These are phyloP conservation scores for Cylindrotheca fusiformis DNA, from an alignment of 108 stramenopile species.

Conservation along the genomic window DNA sequence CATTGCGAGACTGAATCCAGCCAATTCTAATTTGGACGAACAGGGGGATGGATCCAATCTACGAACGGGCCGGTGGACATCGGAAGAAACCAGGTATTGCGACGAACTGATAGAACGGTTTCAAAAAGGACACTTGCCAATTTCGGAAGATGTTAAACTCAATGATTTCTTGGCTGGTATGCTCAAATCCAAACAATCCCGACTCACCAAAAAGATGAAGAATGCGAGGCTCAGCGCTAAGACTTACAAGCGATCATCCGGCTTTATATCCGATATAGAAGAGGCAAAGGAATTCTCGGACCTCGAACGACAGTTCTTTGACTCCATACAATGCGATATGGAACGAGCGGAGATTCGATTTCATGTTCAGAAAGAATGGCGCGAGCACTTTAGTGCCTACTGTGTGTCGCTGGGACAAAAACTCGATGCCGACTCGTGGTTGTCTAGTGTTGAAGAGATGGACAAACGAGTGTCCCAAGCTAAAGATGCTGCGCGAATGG, in stretches of 20 bases:
- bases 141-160: slow-evolving; percentile 72
- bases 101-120: slow-evolving; percentile 74
- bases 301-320: slow-evolving; percentile 60
- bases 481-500: slow-evolving; percentile 68
- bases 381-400: slow-evolving; percentile 67
- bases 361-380: slow-evolving; percentile 88
- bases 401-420: slow-evolving; percentile 57
- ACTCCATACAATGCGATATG: slow-evolving; percentile 52
- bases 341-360: slow-evolving; percentile 81
- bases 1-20: slow-evolving; percentile 50
- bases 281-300: slow-evolving; percentile 61
- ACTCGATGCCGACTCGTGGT: slow-evolving; percentile 67
- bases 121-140: slow-evolving; percentile 63
- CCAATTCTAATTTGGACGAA: slow-evolving; percentile 24
- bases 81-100: slow-evolving; percentile 70
- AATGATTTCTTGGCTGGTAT: slow-evolving; percentile 84
- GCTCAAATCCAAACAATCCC: slow-evolving; percentile 86
- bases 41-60: slow-evolving; percentile 29
- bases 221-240: slow-evolving; percentile 78
- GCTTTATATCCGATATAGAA: slow-evolving; percentile 34
- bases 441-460: slow-evolving; percentile 77
- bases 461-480: slow-evolving; percentile 69
- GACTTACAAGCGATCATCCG: slow-evolving; percentile 37
- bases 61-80: slow-evolving; percentile 84
- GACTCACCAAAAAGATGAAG: slow-evolving; percentile 92